Conservation (phyloP, 768 basidiomycete genomes). For the Trametes coccinea region DNA sequence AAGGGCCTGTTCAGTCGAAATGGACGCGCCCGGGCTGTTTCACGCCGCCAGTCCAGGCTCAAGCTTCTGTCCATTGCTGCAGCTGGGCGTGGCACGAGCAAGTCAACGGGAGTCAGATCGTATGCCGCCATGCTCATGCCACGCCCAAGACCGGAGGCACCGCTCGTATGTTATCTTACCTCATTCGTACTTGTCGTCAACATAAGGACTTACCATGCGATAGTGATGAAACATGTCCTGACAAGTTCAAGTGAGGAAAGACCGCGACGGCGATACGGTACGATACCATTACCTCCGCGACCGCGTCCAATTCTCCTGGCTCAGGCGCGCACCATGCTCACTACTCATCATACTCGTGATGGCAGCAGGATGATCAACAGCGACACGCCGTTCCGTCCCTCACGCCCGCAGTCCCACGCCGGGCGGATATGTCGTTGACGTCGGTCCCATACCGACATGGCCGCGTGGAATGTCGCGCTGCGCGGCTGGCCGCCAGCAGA, state of each 20-base stretch:
- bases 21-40: not conserved
- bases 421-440: not conserved
- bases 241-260: conserved; percentile 10
- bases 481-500: not conserved
- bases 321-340: too few species aligned
- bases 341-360: not conserved
- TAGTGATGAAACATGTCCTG: not conserved
- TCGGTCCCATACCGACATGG: not conserved
- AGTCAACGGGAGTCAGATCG: not conserved
- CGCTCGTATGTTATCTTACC: not conserved
- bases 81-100: not conserved
- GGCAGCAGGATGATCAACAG: not conserved
- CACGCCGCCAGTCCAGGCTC: not conserved
- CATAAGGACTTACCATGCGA: not conserved
- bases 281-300: conserved; percentile 10
- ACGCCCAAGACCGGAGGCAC: not conserved
- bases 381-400: not conserved
- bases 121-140: not conserved
- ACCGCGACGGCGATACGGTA: conserved; percentile 9
- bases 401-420: not conserved
- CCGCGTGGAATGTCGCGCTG: not conserved
- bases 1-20: not conserved
- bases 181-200: too few species aligned
- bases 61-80: not conserved
- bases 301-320: not conserved